Percentiles rank a stretch among this genome's conserved stretches.
These are phyloP conservation scores for Epichloe hybrida DNA, from an alignment of 2,329 filamentous ascomycete species.

Conservation along the genomic window DNA sequence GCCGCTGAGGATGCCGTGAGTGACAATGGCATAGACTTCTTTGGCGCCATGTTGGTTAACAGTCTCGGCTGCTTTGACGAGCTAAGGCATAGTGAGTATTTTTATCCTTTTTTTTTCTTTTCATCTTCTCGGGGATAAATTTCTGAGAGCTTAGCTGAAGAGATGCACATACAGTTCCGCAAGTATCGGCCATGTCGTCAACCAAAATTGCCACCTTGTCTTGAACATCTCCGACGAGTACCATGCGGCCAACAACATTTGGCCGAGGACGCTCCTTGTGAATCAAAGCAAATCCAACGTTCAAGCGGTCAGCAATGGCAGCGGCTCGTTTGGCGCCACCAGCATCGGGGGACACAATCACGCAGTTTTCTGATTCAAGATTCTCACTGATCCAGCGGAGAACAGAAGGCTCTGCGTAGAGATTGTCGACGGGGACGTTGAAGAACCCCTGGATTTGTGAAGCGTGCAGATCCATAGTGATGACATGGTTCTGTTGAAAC, in stretches of 20 bases:
- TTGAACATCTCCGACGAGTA: slow-evolving; percentile 81
- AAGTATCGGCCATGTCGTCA: slow-evolving; percentile 96
- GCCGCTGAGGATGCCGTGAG: slow-evolving; percentile 81
- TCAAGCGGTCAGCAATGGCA: slow-evolving; percentile 81
- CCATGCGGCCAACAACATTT: slow-evolving; percentile 87
- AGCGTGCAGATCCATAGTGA: slow-evolving; percentile 92
- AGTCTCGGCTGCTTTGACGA: slow-evolving; percentile 74
- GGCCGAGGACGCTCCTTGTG: slow-evolving; percentile 84
- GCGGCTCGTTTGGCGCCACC: slow-evolving; percentile 91
- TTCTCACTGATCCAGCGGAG: slow-evolving; percentile 86
- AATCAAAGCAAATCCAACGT: slow-evolving; percentile 84
- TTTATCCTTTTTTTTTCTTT: neutral
- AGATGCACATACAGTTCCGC: slow-evolving; percentile 47
- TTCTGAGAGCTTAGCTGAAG: neutral
- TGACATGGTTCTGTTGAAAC: slow-evolving; percentile 38
- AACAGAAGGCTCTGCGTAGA: slow-evolving; percentile 89
- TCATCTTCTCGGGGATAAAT: neutral
- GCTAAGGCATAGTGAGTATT: slow-evolving; percentile 13
- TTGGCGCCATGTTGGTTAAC: slow-evolving; percentile 76
- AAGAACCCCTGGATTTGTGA: slow-evolving; percentile 95
- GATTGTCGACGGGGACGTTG: slow-evolving; percentile 62
- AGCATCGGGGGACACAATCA: slow-evolving; percentile 90
- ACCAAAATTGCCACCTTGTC: slow-evolving; percentile 91
- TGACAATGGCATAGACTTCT: slow-evolving; percentile 88
- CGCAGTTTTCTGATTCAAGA: slow-evolving; percentile 65